Evolutionary conservation across 768 basidiomycete species (phyloP).

Genomic region (Hemileccinum impolitum): DNA sequence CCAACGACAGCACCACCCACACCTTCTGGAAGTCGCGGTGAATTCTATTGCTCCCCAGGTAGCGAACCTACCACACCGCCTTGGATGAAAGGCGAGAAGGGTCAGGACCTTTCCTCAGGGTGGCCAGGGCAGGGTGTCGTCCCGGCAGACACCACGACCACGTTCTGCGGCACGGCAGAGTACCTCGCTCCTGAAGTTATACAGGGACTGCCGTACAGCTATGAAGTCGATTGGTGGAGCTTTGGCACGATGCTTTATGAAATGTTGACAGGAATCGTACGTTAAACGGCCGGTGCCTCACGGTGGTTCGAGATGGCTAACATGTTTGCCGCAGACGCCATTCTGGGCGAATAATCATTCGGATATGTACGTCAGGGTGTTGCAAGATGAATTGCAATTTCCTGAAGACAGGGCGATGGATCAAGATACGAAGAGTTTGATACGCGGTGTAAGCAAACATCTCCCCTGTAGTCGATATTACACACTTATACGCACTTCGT

Average conservation of each 20-base stretch:
- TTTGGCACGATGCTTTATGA: conserved; percentile 98
- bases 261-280: conserved; percentile 93
- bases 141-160: conserved; percentile 65
- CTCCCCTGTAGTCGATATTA: background rate
- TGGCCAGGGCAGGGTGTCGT: conserved; percentile 56
- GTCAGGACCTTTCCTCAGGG: conserved; percentile 47
- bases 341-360: conserved; percentile 92
- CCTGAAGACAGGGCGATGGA: conserved; percentile 92
- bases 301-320: conserved; percentile 16
- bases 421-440: conserved; percentile 90
- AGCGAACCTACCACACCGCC: conserved; percentile 53
- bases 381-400: conserved; percentile 87
- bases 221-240: conserved; percentile 98
- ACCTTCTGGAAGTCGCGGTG: conserved; percentile 47
- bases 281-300: conserved; percentile 3
- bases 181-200: conserved; percentile 97
- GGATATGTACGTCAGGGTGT: conserved; percentile 90
- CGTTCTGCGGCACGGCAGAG: conserved; percentile 96
- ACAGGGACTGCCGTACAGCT: conserved; percentile 84
- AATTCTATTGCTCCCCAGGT: conserved; percentile 49
- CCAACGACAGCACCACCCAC: conserved; percentile 55
- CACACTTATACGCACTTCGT: conserved; percentile 11
- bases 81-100: conserved; percentile 72
- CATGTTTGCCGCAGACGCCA: conserved; percentile 58
- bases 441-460: conserved; percentile 76